Evolutionary conservation across 1,284 basidiomycete genomes (phyloP).

Genomic region (Cronartium ribicola): DNA sequence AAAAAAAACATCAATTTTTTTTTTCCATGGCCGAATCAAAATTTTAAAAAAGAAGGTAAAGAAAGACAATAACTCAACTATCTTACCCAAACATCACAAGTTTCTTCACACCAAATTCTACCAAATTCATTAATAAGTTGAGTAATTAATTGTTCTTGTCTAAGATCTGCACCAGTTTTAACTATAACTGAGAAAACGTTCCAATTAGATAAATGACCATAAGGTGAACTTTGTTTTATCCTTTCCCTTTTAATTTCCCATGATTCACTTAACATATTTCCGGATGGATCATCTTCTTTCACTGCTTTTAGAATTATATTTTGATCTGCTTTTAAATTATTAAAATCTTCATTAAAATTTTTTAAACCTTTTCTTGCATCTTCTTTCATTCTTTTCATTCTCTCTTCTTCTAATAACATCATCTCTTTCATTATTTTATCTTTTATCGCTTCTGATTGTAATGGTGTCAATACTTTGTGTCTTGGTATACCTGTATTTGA

Average conservation of each 20-base stretch:
- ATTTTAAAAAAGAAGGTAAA: not conserved
- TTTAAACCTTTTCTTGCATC: constrained; percentile 46
- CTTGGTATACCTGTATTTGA: constrained; percentile 45
- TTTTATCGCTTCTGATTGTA: constrained; percentile 81
- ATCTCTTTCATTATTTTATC: constrained; percentile 99
- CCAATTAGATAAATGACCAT: constrained; percentile 80
- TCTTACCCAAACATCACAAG: constrained; percentile 81
- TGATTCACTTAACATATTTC: constrained; percentile 89
- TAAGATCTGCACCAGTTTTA: constrained; percentile 92
- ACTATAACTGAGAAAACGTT: constrained; percentile 86
- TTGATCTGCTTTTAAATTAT: constrained; percentile 43
- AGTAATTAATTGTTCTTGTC: constrained; percentile 95
- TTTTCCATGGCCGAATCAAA: not conserved
- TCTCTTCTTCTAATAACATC: constrained; percentile 90
- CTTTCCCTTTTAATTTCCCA: constrained; percentile 93
- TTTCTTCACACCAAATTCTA: constrained; percentile 90
- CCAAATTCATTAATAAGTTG: constrained; percentile 91
- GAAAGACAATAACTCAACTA: constrained; percentile 53
- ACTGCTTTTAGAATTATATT: constrained; percentile 78
- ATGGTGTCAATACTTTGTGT: constrained; percentile 58
- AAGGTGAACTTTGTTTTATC: constrained; percentile 86
- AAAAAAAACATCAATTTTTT: not conserved
- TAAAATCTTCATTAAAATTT: constrained; percentile 22
- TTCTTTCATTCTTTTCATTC: constrained; percentile 88
- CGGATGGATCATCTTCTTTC: constrained; percentile 94